These are phyloP conservation scores for Xylariaceae sp. DNA, from an alignment of 2,329 filamentous ascomycete genomes.

Conservation along the genomic window DNA sequence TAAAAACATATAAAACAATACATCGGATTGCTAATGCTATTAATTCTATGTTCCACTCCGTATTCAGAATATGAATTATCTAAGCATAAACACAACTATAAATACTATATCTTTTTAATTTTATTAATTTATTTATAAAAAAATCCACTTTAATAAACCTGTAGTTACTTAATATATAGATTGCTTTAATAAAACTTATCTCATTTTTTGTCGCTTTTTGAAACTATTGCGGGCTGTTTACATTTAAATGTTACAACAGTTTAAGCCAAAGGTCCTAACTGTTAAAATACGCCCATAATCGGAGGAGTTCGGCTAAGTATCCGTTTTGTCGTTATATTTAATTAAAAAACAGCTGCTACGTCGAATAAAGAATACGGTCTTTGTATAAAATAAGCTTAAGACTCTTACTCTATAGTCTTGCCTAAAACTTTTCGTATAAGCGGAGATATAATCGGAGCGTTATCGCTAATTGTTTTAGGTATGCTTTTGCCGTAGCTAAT, in stretches of 20 bases:
- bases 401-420: neutral
- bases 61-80: conserved; percentile 5
- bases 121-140: neutral
- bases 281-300: conserved; percentile 11
- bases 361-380: conserved; percentile 7
- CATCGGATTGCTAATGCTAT: neutral
- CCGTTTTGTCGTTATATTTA: conserved; percentile 1
- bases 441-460: conserved; percentile 4
- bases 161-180: conserved; percentile 2
- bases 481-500: conserved; percentile 7
- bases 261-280: conserved; percentile 7
- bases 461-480: conserved; percentile 2
- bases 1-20: conserved; percentile 1
- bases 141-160: conserved; percentile 2
- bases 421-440: conserved; percentile 8
- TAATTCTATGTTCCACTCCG: neutral
- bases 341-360: conserved; percentile 7
- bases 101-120: conserved; percentile 9
- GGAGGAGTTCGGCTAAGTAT: conserved; percentile 2
- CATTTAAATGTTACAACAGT: conserved; percentile 1
- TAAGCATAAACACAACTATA: conserved; percentile 8
- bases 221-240: neutral
- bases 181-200: conserved; percentile 1
- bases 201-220: conserved; percentile 6
- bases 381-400: conserved; percentile 6